Base-by-base conservation (phyloP, 495 filamentous ascomycete genomes). In the Podospora pseudocomata region DNA sequence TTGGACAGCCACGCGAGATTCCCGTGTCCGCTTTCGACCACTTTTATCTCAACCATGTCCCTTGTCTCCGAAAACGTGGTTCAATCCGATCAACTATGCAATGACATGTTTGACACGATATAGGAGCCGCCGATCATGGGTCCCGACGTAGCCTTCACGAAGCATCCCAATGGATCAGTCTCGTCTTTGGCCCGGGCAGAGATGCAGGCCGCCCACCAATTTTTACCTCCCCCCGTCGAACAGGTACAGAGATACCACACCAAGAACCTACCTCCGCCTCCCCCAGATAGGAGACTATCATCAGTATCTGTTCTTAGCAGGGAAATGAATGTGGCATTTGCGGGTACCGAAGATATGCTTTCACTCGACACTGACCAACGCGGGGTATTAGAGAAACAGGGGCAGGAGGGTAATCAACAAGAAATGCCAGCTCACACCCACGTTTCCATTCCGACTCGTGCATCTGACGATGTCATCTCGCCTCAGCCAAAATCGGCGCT, bases 201-300 rank as follows among this genome's bases (percentile, higher is more conserved):
- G 39, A 49, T 49, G 39, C 39, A 49, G 0, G 39, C 6, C 9
- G 39, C 39, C 9, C 9, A 49, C 39, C 39, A 49, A 11, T 49
- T 49, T 11, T 49, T 16, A 5, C 71, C 65, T 34, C 62, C 75
- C 13, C 72, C 72, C 20, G 57, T 69, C 13, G 44, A 60, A 55
- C 67, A 74, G 16, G 55, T 73, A 5, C 55, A 71, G 28, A 56
- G 18, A n/a, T 65, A 53, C 77, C 73, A 65, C 67, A 70, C 28
- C 68, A 68, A 63, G 74, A 68, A 44, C n/a, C 61, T 63, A 20
- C 68, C 73, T 4, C 66, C 75, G 1, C 76, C 73, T 16, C 68
- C 71, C 3, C 75, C 76, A 13, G 55, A 55, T 27, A 68, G 65
- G 20, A 63, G 70, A 23, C 27, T 64, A 1, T 72, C 74, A 20